Percentiles rank a stretch among this genome's conserved stretches.
Conservation (phyloP, 352 stramenopile genomes). For the Globisporangium sylvaticum region DNA sequence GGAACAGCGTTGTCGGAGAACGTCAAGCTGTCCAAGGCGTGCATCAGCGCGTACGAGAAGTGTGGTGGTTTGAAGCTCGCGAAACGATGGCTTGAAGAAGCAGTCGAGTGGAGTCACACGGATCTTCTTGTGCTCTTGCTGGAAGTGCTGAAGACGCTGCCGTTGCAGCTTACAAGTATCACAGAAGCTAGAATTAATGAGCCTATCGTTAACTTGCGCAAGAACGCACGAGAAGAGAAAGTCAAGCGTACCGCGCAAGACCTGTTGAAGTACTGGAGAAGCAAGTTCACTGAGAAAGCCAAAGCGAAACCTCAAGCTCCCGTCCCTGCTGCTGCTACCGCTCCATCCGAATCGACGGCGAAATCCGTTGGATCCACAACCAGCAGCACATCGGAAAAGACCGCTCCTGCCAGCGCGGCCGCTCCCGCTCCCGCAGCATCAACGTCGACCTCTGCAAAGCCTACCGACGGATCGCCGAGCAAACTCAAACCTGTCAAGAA, state of each 20-base stretch:
- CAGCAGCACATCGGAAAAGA: background rate
- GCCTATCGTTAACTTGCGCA: slow-evolving; percentile 83
- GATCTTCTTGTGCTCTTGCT: slow-evolving; percentile 79
- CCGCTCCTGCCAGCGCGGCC: background rate
- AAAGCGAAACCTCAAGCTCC: slow-evolving; percentile 52
- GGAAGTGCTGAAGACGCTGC: slow-evolving; percentile 75
- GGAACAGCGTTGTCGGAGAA: slow-evolving; percentile 54
- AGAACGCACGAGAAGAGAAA: slow-evolving; percentile 70
- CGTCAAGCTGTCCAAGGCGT: slow-evolving; percentile 52
- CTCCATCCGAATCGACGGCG: background rate
- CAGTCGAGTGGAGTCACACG: slow-evolving; percentile 75
- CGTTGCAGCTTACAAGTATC: slow-evolving; percentile 83
- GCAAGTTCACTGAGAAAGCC: slow-evolving; percentile 83
- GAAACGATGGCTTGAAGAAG: slow-evolving; percentile 71
- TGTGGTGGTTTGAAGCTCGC: slow-evolving; percentile 69
- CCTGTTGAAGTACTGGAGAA: slow-evolving; percentile 82
- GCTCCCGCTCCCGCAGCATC: background rate
- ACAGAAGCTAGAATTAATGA: slow-evolving; percentile 87
- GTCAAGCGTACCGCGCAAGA: slow-evolving; percentile 78
- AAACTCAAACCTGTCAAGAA: slow-evolving; percentile 54
- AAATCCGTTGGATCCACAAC: background rate
- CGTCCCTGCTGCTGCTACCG: slow-evolving; percentile 11
- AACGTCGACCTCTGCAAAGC: slow-evolving; percentile 7
- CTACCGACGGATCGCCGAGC: slow-evolving; percentile 16
- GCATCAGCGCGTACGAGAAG: slow-evolving; percentile 65